phyloP scores from a whole-genome alignment of 257 asterid genomes.

The Thymus quinquecostatus region DNA sequence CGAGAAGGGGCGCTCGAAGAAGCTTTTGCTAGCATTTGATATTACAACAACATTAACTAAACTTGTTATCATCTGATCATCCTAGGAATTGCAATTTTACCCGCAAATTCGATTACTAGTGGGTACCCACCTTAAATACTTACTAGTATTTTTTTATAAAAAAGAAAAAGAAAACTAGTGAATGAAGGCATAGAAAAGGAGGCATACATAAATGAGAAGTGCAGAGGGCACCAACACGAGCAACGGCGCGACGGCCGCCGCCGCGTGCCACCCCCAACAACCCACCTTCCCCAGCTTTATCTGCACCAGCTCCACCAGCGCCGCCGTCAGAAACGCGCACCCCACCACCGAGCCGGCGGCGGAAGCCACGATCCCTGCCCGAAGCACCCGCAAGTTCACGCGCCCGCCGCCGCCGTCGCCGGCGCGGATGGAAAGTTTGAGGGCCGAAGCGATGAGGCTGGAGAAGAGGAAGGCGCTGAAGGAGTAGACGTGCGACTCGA shows the following conservation, averaged over 20 bases:
- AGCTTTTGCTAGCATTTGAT: too few relatives aligned
- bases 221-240: slow-evolving; percentile 43
- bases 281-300: slow-evolving; percentile 32
- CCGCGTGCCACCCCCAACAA: slow-evolving; percentile 33
- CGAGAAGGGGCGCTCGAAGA: too few relatives aligned
- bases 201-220: slow-evolving; percentile 30
- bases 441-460: slow-evolving; percentile 44
- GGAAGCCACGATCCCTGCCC: slow-evolving; percentile 40
- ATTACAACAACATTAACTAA: too few relatives aligned
- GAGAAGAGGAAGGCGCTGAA: slow-evolving; percentile 54
- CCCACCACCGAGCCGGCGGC: slow-evolving; percentile 40
- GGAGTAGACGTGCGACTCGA: slow-evolving; percentile 42
- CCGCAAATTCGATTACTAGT: too few relatives aligned
- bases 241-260: slow-evolving; percentile 36
- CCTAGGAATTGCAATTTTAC: too few relatives aligned
- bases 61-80: too few relatives aligned
- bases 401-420: slow-evolving; percentile 12
- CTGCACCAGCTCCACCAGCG: slow-evolving; percentile 50
- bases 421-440: slow-evolving; percentile 43
- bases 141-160: too few relatives aligned
- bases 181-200: slow-evolving; percentile 41
- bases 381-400: too few relatives aligned
- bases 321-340: slow-evolving; percentile 44
- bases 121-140: too few relatives aligned
- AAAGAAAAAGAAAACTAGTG: neutral